Percentiles rank a stretch among this genome's conserved stretches.
These are phyloP conservation scores for Solanum virginianum DNA, from an alignment of 257 asterid species.

Conservation along the genomic window DNA sequence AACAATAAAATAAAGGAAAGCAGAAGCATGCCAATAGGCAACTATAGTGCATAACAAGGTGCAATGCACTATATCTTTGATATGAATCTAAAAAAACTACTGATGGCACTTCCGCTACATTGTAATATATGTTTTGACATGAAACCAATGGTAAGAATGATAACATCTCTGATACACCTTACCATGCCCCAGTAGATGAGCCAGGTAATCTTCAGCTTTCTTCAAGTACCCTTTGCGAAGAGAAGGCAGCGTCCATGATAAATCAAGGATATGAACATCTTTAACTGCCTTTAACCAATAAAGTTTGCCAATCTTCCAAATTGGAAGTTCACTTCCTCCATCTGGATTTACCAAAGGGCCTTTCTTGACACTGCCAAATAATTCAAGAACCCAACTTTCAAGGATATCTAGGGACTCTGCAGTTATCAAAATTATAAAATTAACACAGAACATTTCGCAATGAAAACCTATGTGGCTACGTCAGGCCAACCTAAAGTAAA, in stretches of 20 bases:
- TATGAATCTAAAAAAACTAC: neutral
- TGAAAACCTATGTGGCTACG: neutral
- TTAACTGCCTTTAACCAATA: conserved; percentile 85
- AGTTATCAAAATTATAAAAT: conserved; percentile 14
- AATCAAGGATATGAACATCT: conserved; percentile 86
- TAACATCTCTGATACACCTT: conserved; percentile 12
- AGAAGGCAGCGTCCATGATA: conserved; percentile 90
- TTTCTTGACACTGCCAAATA: conserved; percentile 67
- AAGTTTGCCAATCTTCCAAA: conserved; percentile 79
- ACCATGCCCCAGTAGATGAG: conserved; percentile 98
- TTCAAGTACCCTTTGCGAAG: conserved; percentile 67
- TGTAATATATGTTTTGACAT: neutral
- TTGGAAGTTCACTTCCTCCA: conserved; percentile 35
- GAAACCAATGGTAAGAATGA: neutral
- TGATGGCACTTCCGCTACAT: neutral
- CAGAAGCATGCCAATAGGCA: neutral
- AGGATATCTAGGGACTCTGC: conserved; percentile 82
- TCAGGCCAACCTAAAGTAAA: neutral
- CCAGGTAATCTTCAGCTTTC: conserved; percentile 88
- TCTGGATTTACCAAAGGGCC: conserved; percentile 43
- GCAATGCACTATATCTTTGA: neutral
- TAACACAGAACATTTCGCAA: neutral
- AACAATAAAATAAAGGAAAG: neutral
- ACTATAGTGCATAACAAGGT: neutral
- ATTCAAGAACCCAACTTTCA: conserved; percentile 79